Evolutionary conservation across 2,329 filamentous ascomycete genomes (phyloP), one percentile per base, ranked within the genome.

Genomic region (Arthrocladium fulminans): DNA sequence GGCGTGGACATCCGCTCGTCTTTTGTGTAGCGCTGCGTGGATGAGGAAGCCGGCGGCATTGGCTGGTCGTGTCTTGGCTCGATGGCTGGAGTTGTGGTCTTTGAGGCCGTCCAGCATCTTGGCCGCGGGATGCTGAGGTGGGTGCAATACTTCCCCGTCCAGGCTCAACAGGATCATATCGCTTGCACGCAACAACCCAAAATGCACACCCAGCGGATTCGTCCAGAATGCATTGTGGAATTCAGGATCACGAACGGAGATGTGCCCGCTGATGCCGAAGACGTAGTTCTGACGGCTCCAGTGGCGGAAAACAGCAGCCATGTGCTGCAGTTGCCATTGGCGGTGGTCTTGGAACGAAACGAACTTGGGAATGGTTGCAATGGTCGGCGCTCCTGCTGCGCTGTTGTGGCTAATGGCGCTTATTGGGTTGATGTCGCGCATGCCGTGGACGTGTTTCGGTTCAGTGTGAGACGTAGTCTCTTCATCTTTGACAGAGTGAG

Each of bases 31-130:
- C 20, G 80, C 81, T 5, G 74, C 74, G 65, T 87, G 83, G 56
- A 88, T 87, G 53, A 80, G 67, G 60, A 83, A 86, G 4, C 83
- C 83, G 0, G 83, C 80, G 2, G 77, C 75, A 61, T 87, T 87
- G 40, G 75, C 74, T 1, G 82, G 76, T 25, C 75, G 69, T 12
- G 64, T 73, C 32, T 47, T 47, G 6, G 44, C 44, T 6, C 44
- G 32, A 10, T 8, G 12, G 13, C 7, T 37, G 2, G 19, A 25
- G 20, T 24, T 17, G 17, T 47, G 44, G 2, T 25, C 32, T 17
- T 39, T 24, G 7, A 47, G 44, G 5, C 34, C 34, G 3, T 20
- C 17, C 4, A 39, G 13, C 9, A 32, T 17, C 19, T 45, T 25
- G n/a, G 83, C 82, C 1, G 81, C 82, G 7, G 15, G 29, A 37